Base-by-base conservation (phyloP, 1,284 basidiomycete genomes). In the Moesziomyces sp. region DNA sequence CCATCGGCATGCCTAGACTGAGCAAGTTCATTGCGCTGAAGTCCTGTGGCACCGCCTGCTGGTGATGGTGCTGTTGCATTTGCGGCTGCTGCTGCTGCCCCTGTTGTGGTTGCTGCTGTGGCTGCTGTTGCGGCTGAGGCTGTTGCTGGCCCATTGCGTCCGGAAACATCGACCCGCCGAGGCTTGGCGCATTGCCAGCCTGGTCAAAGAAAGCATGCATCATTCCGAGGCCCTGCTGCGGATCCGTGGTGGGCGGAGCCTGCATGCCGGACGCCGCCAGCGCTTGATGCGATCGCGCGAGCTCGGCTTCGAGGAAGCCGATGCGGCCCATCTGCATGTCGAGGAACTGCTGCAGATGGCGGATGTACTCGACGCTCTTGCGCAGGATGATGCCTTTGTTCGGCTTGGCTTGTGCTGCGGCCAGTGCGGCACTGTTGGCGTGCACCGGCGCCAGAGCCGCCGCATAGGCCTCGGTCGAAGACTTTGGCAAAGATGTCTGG, bases 351-450 rank as follows among this genome's bases (percentile, higher is more conserved):
- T 82, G 80, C 50, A 83, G 54, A 47, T 80, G 76, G 24, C 77
- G 65, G 21, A 82, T 83, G 60, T 84, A 83, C 34, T 83, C 83
- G 35, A 83, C 80, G 38, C 76, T 78, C 76, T 83, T 84, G 21
- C 71, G 75, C 34, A 82, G 53, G 43, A 84, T 84, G 59, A 84
- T 78, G 46, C 82, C 81, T 57, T 84, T 84, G 71, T 84, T 84
- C 1, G 82, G 82, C 52, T 83, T 83, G 28, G 74, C 76, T 42
- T 81, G 77, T 6, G 77, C 74, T 30, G 78, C 75, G n/a, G 80
- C 80, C 26, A 79, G 44, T 7, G 77, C 72, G 13, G 74, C 75
- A 40, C 72, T 79, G 52, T 78, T 70, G 21, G 76, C 69, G 18
- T 73, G 64, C 0, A 78, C 80, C 2, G 79, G 74, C 16, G 80